These are phyloP conservation scores for Corinectria fuckeliana DNA, from an alignment of 2,329 filamentous ascomycete genomes.

Conservation along the genomic window DNA sequence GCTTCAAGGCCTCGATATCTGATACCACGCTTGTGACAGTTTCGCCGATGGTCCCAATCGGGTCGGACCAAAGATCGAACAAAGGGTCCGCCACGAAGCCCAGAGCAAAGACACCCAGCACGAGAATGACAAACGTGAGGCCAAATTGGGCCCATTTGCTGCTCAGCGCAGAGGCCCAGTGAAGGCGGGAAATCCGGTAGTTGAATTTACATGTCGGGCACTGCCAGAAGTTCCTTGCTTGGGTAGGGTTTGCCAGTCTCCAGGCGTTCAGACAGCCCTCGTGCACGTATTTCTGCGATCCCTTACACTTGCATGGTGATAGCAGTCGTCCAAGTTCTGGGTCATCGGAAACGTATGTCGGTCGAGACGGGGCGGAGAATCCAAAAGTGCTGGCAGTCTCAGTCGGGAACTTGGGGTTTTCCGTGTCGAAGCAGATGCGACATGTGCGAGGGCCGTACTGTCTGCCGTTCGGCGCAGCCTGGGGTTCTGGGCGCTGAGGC, in stretches of 20 bases:
- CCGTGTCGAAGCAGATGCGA: conserved; percentile 84
- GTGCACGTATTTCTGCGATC: conserved; percentile 91
- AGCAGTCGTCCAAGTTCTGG: conserved; percentile 78
- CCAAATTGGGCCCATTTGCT: conserved; percentile 70
- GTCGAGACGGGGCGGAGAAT: conserved; percentile 44
- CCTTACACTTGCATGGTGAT: conserved; percentile 91
- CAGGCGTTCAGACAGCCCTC: conserved; percentile 86
- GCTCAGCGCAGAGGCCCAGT: conserved; percentile 73
- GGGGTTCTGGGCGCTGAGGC: conserved; percentile 8
- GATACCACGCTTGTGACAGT: conserved; percentile 55
- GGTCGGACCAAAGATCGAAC: conserved; percentile 86
- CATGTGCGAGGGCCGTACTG: conserved; percentile 78
- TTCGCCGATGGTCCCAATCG: conserved; percentile 66
- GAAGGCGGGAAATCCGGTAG: conserved; percentile 80
- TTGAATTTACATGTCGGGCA: conserved; percentile 88
- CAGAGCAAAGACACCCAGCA: conserved; percentile 77
- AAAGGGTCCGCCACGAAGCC: conserved; percentile 95
- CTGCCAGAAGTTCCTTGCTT: conserved; percentile 77
- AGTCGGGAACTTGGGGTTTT: conserved; percentile 56
- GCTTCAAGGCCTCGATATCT: conserved; percentile 46
- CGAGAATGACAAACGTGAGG: conserved; percentile 75
- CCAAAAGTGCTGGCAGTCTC: conserved; percentile 42
- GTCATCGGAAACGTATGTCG: conserved; percentile 75
- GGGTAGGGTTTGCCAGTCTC: conserved; percentile 73
- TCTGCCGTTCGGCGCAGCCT: conserved; percentile 23